Percentiles rank a stretch among this genome's conserved stretches.
Evolutionary conservation across 345 rosid species (phyloP).

Genomic region (Alliaria petiolata): DNA sequence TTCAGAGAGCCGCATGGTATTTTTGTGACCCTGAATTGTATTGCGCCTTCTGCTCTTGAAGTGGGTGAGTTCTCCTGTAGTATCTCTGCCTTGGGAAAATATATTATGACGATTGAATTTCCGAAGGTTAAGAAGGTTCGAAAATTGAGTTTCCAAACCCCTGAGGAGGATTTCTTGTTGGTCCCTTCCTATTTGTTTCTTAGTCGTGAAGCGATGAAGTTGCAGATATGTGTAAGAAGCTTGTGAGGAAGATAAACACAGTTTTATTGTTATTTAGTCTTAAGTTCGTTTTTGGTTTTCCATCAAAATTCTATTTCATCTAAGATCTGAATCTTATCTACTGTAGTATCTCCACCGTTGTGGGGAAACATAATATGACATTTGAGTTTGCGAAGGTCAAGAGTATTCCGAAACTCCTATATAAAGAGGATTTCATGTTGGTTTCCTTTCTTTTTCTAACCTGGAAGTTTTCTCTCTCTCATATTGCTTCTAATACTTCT

Average conservation of each 20-base stretch:
- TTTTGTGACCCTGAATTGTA: constrained; percentile 6
- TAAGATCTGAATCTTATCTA: no score
- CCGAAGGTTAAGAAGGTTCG: neutral
- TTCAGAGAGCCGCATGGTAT: constrained; percentile 20
- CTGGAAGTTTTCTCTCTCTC: no score
- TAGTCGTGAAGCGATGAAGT: neutral
- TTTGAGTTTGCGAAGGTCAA: no score
- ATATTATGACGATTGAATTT: neutral
- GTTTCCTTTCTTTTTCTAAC: no score
- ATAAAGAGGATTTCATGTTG: no score
- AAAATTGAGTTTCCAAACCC: neutral
- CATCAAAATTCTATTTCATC: no score
- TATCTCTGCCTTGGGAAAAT: neutral
- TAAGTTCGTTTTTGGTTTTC: no score
- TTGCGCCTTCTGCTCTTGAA: constrained; percentile 6
- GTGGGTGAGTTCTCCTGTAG: neutral
- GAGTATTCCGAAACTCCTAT: no score
- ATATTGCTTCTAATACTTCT: no score
- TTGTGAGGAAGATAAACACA: neutral
- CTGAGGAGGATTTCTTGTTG: neutral
- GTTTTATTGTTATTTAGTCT: no score
- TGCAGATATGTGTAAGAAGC: neutral
- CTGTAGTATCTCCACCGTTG: no score
- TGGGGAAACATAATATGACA: no score
- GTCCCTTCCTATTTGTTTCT: neutral